Percentiles rank a stretch among this genome's conserved stretches.
phyloP scores from a whole-genome alignment of 805 yeast species.

The Spathaspora girioi region DNA sequence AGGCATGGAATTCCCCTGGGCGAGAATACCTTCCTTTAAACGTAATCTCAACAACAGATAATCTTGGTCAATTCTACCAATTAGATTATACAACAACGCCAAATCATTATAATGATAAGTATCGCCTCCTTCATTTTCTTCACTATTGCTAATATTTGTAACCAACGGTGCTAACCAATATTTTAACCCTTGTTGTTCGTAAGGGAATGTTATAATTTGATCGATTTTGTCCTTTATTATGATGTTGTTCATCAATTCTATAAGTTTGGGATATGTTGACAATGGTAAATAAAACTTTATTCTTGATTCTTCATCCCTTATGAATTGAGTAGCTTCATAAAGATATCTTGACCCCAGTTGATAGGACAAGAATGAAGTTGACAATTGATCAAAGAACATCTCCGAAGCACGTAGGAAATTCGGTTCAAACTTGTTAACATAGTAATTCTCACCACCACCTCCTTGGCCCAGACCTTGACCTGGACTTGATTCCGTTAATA shows the following conservation, averaged over 20 bases:
- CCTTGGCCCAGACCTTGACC: too few species aligned
- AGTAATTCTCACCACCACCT: constrained; percentile 61
- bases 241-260: constrained; percentile 54
- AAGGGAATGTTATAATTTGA: constrained; percentile 43
- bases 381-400: constrained; percentile 48
- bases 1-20: constrained; percentile 7
- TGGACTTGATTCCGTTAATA: constrained; percentile 42
- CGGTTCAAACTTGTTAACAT: constrained; percentile 65
- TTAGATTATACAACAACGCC: constrained; percentile 44
- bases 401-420: constrained; percentile 51
- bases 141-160: constrained; percentile 8
- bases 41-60: constrained; percentile 47
- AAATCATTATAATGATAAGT: constrained; percentile 37
- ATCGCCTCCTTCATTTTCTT: neutral
- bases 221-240: constrained; percentile 57
- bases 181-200: constrained; percentile 53
- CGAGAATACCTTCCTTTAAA: constrained; percentile 42
- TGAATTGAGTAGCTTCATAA: constrained; percentile 46
- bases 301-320: constrained; percentile 61
- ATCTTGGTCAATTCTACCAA: constrained; percentile 52
- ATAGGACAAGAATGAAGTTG: constrained; percentile 40
- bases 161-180: constrained; percentile 51
- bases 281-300: constrained; percentile 51
- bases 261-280: constrained; percentile 50
- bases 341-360: constrained; percentile 55